Base-by-base conservation (phyloP, 1,284 basidiomycete genomes). In the Sporisorium sorghi region DNA sequence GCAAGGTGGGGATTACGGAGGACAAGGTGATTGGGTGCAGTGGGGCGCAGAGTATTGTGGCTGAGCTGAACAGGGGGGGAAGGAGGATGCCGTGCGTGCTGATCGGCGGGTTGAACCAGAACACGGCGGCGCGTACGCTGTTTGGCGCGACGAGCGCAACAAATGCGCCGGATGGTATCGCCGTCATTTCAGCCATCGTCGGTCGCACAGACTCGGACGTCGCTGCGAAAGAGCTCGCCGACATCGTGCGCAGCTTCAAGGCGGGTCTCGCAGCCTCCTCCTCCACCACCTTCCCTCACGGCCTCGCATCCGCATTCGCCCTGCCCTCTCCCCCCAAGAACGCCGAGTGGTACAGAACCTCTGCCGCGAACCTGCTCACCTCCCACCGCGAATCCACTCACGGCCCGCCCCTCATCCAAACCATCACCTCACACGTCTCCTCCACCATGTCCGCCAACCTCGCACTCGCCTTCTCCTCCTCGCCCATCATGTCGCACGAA, bases 371-470 rank as follows among this genome's bases (percentile, higher is more conserved):
- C 4, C 55, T 74, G n/a, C 66, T 74, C 46, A 23, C 48, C 44
- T 50, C 51, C 51, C 76, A 72, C 48, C 71, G 70, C n/a, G n/a
- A 62, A 17, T 7, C 24, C 21, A 10, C 37, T 47, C 17, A 69
- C 76, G 62, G 77, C 26, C 71, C 65, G 35, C 73, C 76, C 0
- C 77, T 78, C 19, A 67, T 79, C 33, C 78, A 83, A 26, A 77
- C 95, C 91, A 93, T 96, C 76, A 96, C 94, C 2, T 96, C 96
- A 80, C 90, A 88, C 54, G 94, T 97, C 33, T 93, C 94, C 26
- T 90, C 91, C 21, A 94, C 91, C 33, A 93, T 96, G 86, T 93
- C 91, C 2, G 94, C 94, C 19, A 98, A 97, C 84, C 89, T 92
- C 2, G 95, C 94, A 0, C 88, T 98, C 10, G 93, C 94, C 0